A percentile compares a stretch with the other conserved stretches of the same genome.
phyloP scores from a whole-genome alignment of 2,329 filamentous ascomycete species.

The Apiospora saccharicola region DNA sequence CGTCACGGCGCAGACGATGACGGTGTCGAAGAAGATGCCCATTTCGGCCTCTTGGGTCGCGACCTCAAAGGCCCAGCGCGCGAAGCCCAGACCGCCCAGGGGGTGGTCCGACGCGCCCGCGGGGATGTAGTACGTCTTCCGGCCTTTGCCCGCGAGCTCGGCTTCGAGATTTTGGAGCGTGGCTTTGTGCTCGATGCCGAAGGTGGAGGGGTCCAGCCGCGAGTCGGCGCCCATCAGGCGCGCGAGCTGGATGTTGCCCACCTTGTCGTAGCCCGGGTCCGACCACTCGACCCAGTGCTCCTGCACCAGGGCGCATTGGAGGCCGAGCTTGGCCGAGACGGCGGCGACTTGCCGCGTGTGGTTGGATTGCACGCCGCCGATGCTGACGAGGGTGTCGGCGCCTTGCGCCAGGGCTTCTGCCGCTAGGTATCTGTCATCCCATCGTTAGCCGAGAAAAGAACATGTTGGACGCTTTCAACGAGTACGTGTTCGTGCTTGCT shows the following conservation, averaged over 20 bases:
- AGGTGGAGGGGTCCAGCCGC: constrained; percentile 63
- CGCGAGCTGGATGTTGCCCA: constrained; percentile 76
- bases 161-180: constrained; percentile 62
- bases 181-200: constrained; percentile 74
- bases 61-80: constrained; percentile 75
- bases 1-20: constrained; percentile 75
- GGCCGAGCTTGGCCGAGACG: constrained; percentile 63
- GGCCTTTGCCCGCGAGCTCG: constrained; percentile 59
- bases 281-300: constrained; percentile 73
- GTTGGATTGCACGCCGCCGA: constrained; percentile 75
- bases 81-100: constrained; percentile 74
- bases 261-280: constrained; percentile 66
- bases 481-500: constrained; percentile 27
- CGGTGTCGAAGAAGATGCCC: constrained; percentile 71
- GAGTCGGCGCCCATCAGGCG: constrained; percentile 72
- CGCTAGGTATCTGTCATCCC: constrained; percentile 62
- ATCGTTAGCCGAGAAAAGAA: not conserved
- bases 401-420: constrained; percentile 66
- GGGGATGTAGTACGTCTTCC: constrained; percentile 75
- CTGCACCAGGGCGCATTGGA: constrained; percentile 66
- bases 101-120: constrained; percentile 76
- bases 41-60: constrained; percentile 66
- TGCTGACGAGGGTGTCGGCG: constrained; percentile 69
- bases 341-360: constrained; percentile 74
- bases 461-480: not conserved